A percentile compares a stretch with the other conserved stretches of the same genome.
Evolutionary conservation across 1,284 basidiomycete genomes (phyloP).

Genomic region (Neonothopanus nambi): DNA sequence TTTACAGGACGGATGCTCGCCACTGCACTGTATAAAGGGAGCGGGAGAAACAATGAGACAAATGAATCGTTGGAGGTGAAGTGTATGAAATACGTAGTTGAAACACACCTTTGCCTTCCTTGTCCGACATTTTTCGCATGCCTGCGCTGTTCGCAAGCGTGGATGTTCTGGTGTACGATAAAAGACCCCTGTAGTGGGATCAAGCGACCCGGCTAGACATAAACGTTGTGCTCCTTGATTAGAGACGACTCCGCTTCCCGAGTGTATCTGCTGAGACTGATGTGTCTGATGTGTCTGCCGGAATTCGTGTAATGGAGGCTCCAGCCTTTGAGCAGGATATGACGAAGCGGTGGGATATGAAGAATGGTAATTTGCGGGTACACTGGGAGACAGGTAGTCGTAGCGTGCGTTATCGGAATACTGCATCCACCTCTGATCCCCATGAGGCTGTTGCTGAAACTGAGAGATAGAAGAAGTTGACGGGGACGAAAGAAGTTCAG

Average conservation of each 20-base stretch:
- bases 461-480: neutral
- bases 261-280: neutral
- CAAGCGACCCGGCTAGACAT: slow-evolving; percentile 55
- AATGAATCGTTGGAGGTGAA: neutral
- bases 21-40: slow-evolving; percentile 46
- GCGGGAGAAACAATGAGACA: neutral
- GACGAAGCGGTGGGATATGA: neutral
- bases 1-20: slow-evolving; percentile 58
- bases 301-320: neutral
- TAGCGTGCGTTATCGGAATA: neutral
- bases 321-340: neutral
- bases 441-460: neutral
- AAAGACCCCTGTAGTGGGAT: slow-evolving; percentile 59
- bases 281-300: neutral
- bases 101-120: slow-evolving; percentile 60
- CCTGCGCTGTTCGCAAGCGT: slow-evolving; percentile 59
- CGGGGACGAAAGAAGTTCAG: neutral
- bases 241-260: neutral
- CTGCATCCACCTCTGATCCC: neutral
- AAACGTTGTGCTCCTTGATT: slow-evolving; percentile 24
- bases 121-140: slow-evolving; percentile 62
- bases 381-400: slow-evolving; percentile 1
- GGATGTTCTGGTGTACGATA: slow-evolving; percentile 60
- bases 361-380: neutral
- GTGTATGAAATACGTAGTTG: neutral